Percentiles rank a stretch among this genome's conserved stretches.
Evolutionary conservation across 129 eudicot species (phyloP).

Genomic region (Dittrichia graveolens): DNA sequence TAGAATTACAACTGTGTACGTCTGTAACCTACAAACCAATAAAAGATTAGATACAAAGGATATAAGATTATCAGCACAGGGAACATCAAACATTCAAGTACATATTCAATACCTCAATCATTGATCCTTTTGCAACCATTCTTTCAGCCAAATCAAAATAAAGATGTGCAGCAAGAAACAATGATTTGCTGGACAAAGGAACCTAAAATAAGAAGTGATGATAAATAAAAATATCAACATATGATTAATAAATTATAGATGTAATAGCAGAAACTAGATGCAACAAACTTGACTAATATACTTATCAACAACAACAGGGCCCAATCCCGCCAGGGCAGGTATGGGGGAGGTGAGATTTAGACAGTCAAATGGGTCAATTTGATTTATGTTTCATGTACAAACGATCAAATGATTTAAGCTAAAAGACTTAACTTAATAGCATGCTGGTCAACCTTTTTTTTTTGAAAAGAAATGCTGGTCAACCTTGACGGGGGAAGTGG

Average conservation of each 20-base stretch:
- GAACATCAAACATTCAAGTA: slow-evolving; percentile 17
- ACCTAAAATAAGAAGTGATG: slow-evolving; percentile 45
- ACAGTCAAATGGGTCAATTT: not conserved
- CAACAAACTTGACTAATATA: slow-evolving; percentile 10
- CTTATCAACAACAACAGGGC: not conserved
- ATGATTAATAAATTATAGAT: slow-evolving; percentile 8
- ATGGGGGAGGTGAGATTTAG: no score
- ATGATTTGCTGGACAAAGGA: slow-evolving; percentile 52
- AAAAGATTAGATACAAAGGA: not conserved
- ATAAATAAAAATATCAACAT: slow-evolving; percentile 21
- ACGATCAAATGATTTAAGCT: not conserved
- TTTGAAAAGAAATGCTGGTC: no score
- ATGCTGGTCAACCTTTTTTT: not conserved
- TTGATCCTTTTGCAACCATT: slow-evolving; percentile 53
- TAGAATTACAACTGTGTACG: not conserved
- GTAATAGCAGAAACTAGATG: not conserved
- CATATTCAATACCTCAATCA: slow-evolving; percentile 63
- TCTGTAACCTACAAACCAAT: not conserved
- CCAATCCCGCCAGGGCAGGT: no score
- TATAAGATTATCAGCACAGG: slow-evolving; percentile 3
- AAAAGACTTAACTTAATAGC: not conserved
- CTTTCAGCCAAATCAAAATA: slow-evolving; percentile 69
- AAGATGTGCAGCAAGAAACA: slow-evolving; percentile 67
- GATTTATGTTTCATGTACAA: slow-evolving; percentile 1
- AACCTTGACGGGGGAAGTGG: no score